Conservation (phyloP, 345 rosid species). For the Hypericum androsaemum region DNA sequence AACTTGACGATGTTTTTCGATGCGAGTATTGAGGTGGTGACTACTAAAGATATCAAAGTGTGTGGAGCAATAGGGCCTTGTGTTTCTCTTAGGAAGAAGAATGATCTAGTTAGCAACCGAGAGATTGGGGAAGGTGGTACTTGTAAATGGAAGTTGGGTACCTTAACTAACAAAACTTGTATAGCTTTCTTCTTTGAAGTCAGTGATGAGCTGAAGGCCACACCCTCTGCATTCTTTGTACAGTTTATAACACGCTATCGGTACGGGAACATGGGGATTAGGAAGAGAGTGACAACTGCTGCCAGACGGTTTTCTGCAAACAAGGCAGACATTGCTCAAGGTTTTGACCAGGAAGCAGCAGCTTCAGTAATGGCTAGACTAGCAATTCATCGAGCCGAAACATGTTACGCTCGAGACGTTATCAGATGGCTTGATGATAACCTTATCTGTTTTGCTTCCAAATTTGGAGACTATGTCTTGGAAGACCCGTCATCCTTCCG, state of each 20-base stretch:
- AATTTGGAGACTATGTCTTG: conserved; percentile 75
- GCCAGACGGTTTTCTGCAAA: conserved; percentile 92
- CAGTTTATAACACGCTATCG: conserved; percentile 82
- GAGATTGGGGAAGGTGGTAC: conserved; percentile 81
- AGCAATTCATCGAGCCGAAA: conserved; percentile 70
- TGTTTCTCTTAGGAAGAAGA: conserved; percentile 54
- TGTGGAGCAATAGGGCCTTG: conserved; percentile 95
- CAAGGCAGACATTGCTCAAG: conserved; percentile 59
- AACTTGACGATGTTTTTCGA: conserved; percentile 73
- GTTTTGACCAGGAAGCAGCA: conserved; percentile 97
- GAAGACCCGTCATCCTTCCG: conserved; percentile 96
- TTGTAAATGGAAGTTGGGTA: conserved; percentile 67
- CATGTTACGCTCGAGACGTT: conserved; percentile 63
- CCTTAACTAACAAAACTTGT: conserved; percentile 64
- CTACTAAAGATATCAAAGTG: conserved; percentile 68
- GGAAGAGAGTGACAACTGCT: conserved; percentile 81
- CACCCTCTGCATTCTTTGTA: conserved; percentile 73
- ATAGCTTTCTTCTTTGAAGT: conserved; percentile 80
- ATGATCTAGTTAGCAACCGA: conserved; percentile 57
- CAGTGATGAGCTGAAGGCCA: conserved; percentile 47
- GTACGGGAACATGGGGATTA: conserved; percentile 50
- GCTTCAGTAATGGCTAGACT: conserved; percentile 92
- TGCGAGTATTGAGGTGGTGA: conserved; percentile 77
- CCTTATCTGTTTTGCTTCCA: conserved; percentile 63
- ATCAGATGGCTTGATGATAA: conserved; percentile 85